Evolutionary conservation across 169 alveolate species (phyloP).

Genomic region (Eimeria maxima): DNA sequence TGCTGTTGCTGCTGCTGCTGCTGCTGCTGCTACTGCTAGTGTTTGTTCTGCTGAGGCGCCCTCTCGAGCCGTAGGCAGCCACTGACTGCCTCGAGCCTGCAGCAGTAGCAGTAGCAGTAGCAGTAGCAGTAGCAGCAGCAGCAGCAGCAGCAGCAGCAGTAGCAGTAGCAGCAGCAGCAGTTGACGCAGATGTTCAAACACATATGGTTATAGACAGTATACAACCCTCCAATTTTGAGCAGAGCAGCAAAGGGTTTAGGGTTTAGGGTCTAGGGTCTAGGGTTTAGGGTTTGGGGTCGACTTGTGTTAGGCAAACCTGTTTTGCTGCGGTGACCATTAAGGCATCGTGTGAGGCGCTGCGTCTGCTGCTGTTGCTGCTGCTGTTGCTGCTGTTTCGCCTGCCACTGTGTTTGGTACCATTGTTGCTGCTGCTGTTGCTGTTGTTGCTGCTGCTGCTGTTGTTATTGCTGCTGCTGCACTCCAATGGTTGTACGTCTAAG

Average conservation of each 20-base stretch:
- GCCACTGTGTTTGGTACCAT: not conserved
- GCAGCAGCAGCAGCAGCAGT: not conserved
- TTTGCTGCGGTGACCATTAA: not conserved
- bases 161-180: not conserved
- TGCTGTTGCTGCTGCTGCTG: not conserved
- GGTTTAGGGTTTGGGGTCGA: not conserved
- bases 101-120: not conserved
- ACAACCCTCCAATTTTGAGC: not conserved
- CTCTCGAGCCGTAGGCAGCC: not conserved
- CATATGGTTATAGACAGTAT: no score
- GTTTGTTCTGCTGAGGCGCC: not conserved
- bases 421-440: slow-evolving; percentile 7
- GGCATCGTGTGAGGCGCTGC: not conserved
- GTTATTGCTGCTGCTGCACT: slow-evolving; percentile 11
- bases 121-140: not conserved
- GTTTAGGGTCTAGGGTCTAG: slow-evolving; percentile 11
- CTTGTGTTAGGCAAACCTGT: not conserved
- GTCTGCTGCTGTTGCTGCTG: slow-evolving; percentile 10
- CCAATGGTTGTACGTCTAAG: no score
- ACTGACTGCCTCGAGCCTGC: not conserved
- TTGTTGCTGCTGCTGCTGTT: not conserved
- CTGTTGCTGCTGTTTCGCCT: not conserved
- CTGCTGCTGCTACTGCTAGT: not conserved
- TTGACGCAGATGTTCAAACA: not conserved
- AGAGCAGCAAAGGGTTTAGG: not conserved